phyloP scores from a whole-genome alignment of 352 stramenopile species.

The Globisporangium ultimum region DNA sequence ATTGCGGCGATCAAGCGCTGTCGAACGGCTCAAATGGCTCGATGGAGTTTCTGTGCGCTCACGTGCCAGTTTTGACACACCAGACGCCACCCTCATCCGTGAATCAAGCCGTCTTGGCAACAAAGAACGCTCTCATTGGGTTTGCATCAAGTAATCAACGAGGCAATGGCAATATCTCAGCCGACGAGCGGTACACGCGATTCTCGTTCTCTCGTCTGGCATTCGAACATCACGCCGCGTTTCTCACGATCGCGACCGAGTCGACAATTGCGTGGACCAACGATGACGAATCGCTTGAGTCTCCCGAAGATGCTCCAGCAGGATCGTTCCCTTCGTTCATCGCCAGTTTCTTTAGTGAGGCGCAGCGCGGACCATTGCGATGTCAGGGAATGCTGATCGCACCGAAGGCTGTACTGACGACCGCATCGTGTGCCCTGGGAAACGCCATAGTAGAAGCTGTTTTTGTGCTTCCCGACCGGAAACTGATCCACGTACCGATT shows the following conservation, averaged over 20 bases:
- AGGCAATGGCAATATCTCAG: neutral
- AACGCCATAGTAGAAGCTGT: slow-evolving; percentile 1
- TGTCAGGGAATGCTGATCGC: slow-evolving; percentile 33
- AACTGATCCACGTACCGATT: slow-evolving; percentile 2
- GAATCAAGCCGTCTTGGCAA: neutral
- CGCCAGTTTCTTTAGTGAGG: neutral
- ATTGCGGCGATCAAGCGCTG: neutral
- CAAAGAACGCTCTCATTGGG: neutral
- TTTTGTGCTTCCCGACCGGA: slow-evolving; percentile 4
- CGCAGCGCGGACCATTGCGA: neutral
- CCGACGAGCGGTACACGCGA: neutral
- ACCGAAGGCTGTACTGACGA: slow-evolving; percentile 29
- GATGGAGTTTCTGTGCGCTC: neutral
- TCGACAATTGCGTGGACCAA: neutral
- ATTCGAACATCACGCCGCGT: neutral
- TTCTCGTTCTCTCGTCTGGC: slow-evolving; percentile 1
- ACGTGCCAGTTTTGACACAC: neutral
- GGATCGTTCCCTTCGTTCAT: slow-evolving; percentile 8
- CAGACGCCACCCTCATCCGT: neutral
- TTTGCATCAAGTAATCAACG: neutral
- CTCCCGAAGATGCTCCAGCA: neutral
- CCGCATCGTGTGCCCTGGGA: slow-evolving; percentile 19
- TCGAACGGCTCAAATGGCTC: neutral
- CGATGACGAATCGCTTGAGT: neutral
- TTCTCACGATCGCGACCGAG: neutral